These are phyloP conservation scores for Teunomyces aglyptinius DNA, from an alignment of 805 yeast genomes.

Conservation along the genomic window DNA sequence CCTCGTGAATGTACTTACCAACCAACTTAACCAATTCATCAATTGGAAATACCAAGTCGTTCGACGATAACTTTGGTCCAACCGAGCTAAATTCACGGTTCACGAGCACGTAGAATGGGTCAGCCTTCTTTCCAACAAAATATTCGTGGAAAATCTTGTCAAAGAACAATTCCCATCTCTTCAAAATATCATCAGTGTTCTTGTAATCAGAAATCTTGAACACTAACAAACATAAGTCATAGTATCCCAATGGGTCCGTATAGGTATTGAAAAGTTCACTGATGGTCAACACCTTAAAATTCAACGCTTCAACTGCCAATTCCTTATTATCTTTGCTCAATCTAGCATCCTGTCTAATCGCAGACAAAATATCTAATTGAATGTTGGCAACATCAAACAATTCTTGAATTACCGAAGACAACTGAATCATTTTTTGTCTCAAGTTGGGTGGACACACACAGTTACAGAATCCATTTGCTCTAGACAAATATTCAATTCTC, in stretches of 20 bases:
- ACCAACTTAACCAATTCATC: constrained; percentile 66
- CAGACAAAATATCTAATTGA: constrained; percentile 62
- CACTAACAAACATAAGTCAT: constrained; percentile 73
- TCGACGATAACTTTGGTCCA: constrained; percentile 63
- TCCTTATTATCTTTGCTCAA: constrained; percentile 47
- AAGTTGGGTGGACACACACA: constrained; percentile 75
- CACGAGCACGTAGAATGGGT: constrained; percentile 39
- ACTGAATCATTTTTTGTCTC: constrained; percentile 71
- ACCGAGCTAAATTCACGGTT: constrained; percentile 43
- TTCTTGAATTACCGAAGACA: constrained; percentile 70
- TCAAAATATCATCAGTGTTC: constrained; percentile 75
- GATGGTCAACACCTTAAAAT: constrained; percentile 64
- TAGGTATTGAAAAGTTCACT: constrained; percentile 81
- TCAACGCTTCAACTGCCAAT: constrained; percentile 52
- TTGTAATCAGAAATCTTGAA: constrained; percentile 84
- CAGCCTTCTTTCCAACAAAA: constrained; percentile 20
- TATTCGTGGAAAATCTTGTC: constrained; percentile 45
- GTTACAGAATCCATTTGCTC: constrained; percentile 91
- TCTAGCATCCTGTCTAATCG: constrained; percentile 53
- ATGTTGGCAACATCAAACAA: constrained; percentile 82
- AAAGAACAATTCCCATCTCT: constrained; percentile 76
- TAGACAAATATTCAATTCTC: constrained; percentile 82
- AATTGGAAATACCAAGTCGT: constrained; percentile 80
- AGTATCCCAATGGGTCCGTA: constrained; percentile 85
- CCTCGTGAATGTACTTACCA: constrained; percentile 49